Percentiles rank a stretch among this genome's conserved stretches.
Evolutionary conservation across 2,329 filamentous ascomycete genomes (phyloP).

Genomic region (Phyllosticta citribraziliensis): DNA sequence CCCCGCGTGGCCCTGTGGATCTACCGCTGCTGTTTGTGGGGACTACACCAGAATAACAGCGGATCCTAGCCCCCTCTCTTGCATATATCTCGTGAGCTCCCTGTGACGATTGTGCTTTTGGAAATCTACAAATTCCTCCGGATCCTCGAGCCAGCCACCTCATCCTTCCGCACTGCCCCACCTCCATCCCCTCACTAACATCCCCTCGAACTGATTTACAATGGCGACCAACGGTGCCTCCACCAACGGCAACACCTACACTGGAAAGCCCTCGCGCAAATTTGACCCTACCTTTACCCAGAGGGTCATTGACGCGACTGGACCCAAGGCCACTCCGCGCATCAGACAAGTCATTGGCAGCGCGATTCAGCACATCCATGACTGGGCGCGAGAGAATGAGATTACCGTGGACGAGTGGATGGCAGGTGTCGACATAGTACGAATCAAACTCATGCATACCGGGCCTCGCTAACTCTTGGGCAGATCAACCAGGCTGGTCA

Average conservation of each 20-base stretch:
- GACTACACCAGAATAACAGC: neutral
- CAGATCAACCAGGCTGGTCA: slow-evolving; percentile 52
- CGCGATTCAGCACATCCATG: slow-evolving; percentile 64
- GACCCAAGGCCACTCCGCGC: slow-evolving; percentile 56
- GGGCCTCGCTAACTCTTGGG: neutral
- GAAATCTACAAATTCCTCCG: neutral
- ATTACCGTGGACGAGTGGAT: slow-evolving; percentile 71
- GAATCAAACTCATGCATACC: neutral
- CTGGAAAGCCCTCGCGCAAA: slow-evolving; percentile 14
- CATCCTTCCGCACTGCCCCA: neutral
- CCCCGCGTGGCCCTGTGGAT: neutral
- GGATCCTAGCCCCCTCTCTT: neutral
- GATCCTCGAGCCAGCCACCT: neutral
- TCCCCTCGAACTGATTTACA: neutral
- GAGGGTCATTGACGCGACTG: slow-evolving; percentile 63
- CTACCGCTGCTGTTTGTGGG: neutral
- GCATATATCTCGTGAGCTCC: neutral
- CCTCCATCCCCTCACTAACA: neutral
- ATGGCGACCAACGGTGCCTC: slow-evolving; percentile 16
- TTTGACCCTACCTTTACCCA: slow-evolving; percentile 73
- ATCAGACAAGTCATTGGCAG: slow-evolving; percentile 53
- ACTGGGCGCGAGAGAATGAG: slow-evolving; percentile 69
- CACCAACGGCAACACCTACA: neutral
- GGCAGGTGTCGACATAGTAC: slow-evolving; percentile 59
- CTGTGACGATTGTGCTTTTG: neutral